Conservation (phyloP, 148 eudicot genomes). For the Fagopyrum tataricum region DNA sequence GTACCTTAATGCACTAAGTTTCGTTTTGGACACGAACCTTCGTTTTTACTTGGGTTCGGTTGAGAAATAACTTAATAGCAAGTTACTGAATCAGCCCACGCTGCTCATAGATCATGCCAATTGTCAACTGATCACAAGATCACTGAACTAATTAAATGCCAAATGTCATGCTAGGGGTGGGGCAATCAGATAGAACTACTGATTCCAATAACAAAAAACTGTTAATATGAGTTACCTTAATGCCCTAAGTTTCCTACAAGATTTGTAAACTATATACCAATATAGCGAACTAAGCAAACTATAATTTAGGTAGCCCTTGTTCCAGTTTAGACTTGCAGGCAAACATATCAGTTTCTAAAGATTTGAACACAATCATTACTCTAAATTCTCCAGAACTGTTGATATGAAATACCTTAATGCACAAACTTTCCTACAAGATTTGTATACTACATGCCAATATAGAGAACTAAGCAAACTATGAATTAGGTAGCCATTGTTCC, state of each 20-base stretch:
- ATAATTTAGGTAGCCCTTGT: not conserved
- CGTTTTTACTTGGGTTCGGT: not conserved
- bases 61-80: not conserved
- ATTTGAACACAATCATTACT: too few species aligned
- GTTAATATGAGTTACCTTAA: too few species aligned
- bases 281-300: not conserved
- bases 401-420: not conserved
- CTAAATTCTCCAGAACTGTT: not conserved
- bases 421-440: not conserved
- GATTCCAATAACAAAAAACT: not conserved
- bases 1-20: too few species aligned
- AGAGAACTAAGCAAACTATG: not conserved
- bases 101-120: not conserved
- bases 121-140: not conserved
- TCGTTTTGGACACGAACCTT: too few species aligned
- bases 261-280: not conserved
- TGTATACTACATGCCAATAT: not conserved
- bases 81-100: not conserved
- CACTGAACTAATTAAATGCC: not conserved
- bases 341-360: not conserved
- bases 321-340: not conserved
- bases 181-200: not conserved
- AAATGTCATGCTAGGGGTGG: conserved; percentile 1
- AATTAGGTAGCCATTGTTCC: not conserved
- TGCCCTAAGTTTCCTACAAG: too few species aligned